These are phyloP conservation scores for Raphanus raphanistrum DNA, from an alignment of 345 rosid species.

Conservation along the genomic window DNA sequence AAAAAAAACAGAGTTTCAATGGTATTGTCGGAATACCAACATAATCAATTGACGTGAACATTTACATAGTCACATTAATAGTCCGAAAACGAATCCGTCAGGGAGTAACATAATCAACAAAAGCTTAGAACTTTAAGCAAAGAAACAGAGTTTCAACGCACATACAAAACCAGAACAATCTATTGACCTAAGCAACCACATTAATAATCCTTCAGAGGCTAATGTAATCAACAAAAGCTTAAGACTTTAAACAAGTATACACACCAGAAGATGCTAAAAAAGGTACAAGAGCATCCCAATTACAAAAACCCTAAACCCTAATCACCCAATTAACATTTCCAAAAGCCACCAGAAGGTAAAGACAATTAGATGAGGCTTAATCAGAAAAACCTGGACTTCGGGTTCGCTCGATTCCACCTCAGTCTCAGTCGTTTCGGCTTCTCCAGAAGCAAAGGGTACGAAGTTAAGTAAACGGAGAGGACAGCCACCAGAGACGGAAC, in stretches of 20 bases:
- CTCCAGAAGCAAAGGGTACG: conserved; percentile 64
- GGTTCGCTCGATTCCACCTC: conserved; percentile 54
- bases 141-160: background rate
- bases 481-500: conserved; percentile 28
- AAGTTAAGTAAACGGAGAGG: conserved; percentile 48
- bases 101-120: background rate
- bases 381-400: conserved; percentile 54
- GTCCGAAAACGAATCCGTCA: background rate
- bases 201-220: background rate
- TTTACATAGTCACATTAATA: conserved; percentile 3
- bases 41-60: conserved; percentile 1
- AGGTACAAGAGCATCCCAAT: background rate
- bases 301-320: conserved; percentile 16
- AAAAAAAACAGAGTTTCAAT: background rate
- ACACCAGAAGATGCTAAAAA: background rate
- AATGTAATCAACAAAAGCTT: conserved; percentile 18
- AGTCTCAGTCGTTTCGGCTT: conserved; percentile 56
- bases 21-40: background rate
- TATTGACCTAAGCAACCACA: background rate
- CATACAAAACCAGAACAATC: background rate
- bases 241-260: background rate
- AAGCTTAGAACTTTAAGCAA: conserved; percentile 14
- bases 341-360: background rate
- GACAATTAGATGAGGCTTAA: conserved; percentile 6
- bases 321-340: background rate